A percentile compares a stretch with the other conserved stretches of the same genome.
phyloP scores from a whole-genome alignment of 1,139 yeast species.

The Geotrichum candidum region DNA sequence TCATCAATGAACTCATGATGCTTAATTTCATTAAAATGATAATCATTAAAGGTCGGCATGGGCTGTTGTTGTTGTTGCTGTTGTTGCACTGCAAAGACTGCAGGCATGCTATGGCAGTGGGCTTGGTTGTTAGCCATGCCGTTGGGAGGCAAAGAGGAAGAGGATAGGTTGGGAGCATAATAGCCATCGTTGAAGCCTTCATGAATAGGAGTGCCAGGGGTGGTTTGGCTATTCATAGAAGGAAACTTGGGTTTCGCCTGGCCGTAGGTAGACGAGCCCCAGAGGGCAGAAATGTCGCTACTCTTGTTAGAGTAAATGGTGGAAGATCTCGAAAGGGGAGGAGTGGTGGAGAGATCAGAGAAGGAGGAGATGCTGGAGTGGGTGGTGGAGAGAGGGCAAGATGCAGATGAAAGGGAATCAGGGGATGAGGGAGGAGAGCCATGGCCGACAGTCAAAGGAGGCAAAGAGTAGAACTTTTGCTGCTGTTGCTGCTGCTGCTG shows the following conservation, averaged over 20 bases:
- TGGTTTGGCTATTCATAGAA: background rate
- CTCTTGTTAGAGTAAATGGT: conserved; percentile 13
- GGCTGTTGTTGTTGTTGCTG: conserved; percentile 14
- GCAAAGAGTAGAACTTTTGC: conserved; percentile 19
- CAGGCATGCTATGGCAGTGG: background rate
- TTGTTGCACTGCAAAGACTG: background rate
- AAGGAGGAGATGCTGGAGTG: conserved; percentile 17
- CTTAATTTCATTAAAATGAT: conserved; percentile 3
- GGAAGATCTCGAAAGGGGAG: conserved; percentile 19
- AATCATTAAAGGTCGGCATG: conserved; percentile 9
- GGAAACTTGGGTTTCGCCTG: background rate
- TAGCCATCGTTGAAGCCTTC: background rate
- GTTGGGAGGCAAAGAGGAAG: background rate
- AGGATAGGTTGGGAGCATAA: background rate
- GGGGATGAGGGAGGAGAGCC: background rate
- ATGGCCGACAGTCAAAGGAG: background rate
- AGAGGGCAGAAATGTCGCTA: background rate
- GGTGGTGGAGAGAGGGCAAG: background rate
- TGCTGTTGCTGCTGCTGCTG: conserved; percentile 7
- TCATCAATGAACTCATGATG: background rate
- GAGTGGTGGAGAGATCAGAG: conserved; percentile 1
- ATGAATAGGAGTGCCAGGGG: background rate
- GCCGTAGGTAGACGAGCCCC: background rate
- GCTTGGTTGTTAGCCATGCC: background rate
- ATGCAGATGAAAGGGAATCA: background rate